These are phyloP conservation scores for Myriosclerotinia duriaeana DNA, from an alignment of 2,329 filamentous ascomycete species.

Conservation along the genomic window DNA sequence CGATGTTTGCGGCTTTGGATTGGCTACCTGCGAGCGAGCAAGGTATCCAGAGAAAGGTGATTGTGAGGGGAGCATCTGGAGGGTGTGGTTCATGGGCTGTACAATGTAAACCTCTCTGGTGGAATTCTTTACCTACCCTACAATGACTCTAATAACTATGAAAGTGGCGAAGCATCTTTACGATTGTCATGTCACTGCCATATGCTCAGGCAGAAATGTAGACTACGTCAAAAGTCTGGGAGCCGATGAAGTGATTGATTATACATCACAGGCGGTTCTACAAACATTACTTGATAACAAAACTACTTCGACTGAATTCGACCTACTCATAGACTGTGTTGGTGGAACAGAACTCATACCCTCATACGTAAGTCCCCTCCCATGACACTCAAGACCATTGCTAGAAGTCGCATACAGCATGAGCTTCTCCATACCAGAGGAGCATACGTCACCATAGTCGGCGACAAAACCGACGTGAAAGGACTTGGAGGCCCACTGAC, in stretches of 20 bases:
- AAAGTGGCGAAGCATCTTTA: slow-evolving; percentile 36
- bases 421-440: slow-evolving; percentile 34
- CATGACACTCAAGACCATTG: not conserved
- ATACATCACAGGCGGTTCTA: slow-evolving; percentile 31
- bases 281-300: slow-evolving; percentile 27
- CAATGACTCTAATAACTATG: slow-evolving; percentile 6
- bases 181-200: slow-evolving; percentile 38
- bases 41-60: slow-evolving; percentile 30
- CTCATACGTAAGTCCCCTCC: slow-evolving; percentile 29
- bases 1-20: slow-evolving; percentile 41
- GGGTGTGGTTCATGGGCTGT: slow-evolving; percentile 38
- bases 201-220: slow-evolving; percentile 36
- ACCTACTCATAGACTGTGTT: slow-evolving; percentile 40
- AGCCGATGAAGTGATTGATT: slow-evolving; percentile 38
- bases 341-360: slow-evolving; percentile 41
- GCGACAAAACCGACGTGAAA: slow-evolving; percentile 36
- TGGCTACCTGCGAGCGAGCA: slow-evolving; percentile 32
- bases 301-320: slow-evolving; percentile 24
- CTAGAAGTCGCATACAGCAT: slow-evolving; percentile 23
- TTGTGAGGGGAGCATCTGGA: slow-evolving; percentile 37
- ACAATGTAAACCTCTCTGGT: slow-evolving; percentile 30
- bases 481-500: slow-evolving; percentile 35
- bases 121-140: not conserved
- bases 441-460: slow-evolving; percentile 39
- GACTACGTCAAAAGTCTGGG: slow-evolving; percentile 35